A percentile compares a stretch with the other conserved stretches of the same genome.
These are phyloP conservation scores for Chenopodium berlandieri DNA, from an alignment of 148 eudicot species.

Conservation along the genomic window DNA sequence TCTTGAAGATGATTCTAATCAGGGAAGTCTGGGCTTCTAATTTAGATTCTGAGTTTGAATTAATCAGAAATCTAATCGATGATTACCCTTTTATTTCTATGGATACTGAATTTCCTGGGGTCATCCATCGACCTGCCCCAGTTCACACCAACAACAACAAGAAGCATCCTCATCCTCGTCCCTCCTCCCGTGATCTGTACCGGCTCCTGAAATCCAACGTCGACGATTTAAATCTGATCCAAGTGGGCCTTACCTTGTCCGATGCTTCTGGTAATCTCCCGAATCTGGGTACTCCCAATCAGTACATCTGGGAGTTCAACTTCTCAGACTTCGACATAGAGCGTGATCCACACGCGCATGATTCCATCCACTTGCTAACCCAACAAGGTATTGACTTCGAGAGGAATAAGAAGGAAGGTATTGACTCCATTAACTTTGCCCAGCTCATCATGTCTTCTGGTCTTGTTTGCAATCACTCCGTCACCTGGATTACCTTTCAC, in stretches of 20 bases:
- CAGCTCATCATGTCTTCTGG: conserved; percentile 66
- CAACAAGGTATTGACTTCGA: conserved; percentile 57
- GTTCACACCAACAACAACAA: too few relatives aligned
- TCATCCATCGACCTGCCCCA: conserved; percentile 26
- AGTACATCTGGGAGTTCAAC: conserved; percentile 66
- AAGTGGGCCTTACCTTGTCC: conserved; percentile 69
- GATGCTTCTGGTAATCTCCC: conserved; percentile 57
- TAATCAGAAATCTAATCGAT: conserved; percentile 39
- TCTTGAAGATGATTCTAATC: conserved; percentile 24
- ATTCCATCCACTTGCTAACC: conserved; percentile 47
- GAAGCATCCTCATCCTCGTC: too few relatives aligned
- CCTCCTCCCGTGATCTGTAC: conserved; percentile 42
- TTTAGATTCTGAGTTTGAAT: conserved; percentile 42
- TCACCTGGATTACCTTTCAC: conserved; percentile 73
- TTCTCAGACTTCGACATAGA: conserved; percentile 51
- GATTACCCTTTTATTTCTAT: conserved; percentile 48
- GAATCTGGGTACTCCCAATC: conserved; percentile 22
- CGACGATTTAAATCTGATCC: conserved; percentile 53
- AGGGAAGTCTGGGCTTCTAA: conserved; percentile 58
- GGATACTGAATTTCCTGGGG: conserved; percentile 83
- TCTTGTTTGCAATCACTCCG: conserved; percentile 49
- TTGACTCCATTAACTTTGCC: conserved; percentile 46
- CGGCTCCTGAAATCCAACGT: conserved; percentile 57
- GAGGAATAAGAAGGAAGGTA: conserved; percentile 38
- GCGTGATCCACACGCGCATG: conserved; percentile 52